A percentile compares a stretch with the other conserved stretches of the same genome.
Evolutionary conservation across 2,329 filamentous ascomycete genomes (phyloP).

Genomic region (Microthyrium microscopicum): DNA sequence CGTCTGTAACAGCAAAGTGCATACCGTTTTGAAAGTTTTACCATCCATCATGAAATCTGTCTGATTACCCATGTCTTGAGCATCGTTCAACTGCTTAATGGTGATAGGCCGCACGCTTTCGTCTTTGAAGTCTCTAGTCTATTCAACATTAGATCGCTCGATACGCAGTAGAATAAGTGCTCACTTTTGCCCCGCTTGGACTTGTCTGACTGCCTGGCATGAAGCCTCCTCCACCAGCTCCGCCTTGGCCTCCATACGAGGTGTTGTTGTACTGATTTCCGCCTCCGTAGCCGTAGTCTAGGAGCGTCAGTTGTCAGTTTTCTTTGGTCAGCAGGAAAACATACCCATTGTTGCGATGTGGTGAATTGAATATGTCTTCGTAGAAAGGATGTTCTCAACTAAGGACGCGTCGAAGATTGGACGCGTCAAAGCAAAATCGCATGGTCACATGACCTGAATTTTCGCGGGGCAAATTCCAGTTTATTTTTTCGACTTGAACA

Average conservation of each 20-base stretch:
- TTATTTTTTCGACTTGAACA: too few species aligned
- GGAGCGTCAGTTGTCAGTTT: not conserved
- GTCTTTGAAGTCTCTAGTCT: constrained; percentile 46
- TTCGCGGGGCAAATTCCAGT: too few species aligned
- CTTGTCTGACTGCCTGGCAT: constrained; percentile 34
- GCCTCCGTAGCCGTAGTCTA: constrained; percentile 3
- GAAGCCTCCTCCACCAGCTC: constrained; percentile 42
- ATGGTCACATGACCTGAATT: too few species aligned
- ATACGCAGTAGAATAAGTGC: not conserved
- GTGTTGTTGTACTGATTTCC: constrained; percentile 36
- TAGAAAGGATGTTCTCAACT: too few species aligned
- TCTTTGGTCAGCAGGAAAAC: not conserved
- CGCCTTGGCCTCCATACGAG: constrained; percentile 38
- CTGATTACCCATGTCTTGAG: constrained; percentile 56
- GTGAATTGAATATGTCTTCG: too few species aligned
- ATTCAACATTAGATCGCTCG: not conserved
- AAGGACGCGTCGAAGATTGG: too few species aligned
- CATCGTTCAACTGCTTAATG: constrained; percentile 83
- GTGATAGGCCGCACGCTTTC: constrained; percentile 87
- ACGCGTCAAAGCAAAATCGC: too few species aligned
- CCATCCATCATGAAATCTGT: constrained; percentile 71
- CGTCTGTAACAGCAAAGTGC: not conserved
- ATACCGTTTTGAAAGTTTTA: constrained; percentile 15
- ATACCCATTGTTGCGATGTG: not conserved
- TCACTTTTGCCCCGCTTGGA: constrained; percentile 16